These are phyloP conservation scores for Carex pumila DNA, from an alignment of 176 grass and related monocot genomes.

Conservation along the genomic window DNA sequence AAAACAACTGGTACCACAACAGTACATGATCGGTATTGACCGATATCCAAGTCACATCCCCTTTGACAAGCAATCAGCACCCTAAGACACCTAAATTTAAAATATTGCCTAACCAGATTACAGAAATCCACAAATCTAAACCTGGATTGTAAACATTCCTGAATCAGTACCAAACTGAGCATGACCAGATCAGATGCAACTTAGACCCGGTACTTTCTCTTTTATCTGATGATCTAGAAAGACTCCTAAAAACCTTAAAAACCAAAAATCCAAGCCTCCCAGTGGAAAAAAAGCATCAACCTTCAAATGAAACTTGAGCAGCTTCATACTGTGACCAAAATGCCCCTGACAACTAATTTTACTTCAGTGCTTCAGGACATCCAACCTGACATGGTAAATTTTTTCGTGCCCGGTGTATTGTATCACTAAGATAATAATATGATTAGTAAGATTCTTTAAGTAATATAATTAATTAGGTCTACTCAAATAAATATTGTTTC, in stretches of 20 bases:
- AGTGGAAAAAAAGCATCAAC: background rate
- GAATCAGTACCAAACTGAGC: background rate
- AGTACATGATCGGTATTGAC: background rate
- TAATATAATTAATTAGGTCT: background rate
- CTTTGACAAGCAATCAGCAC: too few species aligned
- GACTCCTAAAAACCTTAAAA: background rate
- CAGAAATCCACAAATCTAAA: background rate
- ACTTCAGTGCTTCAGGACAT: background rate
- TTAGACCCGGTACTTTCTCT: background rate
- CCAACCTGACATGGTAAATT: background rate
- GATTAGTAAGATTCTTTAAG: background rate
- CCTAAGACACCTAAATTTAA: too few species aligned
- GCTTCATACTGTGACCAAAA: background rate
- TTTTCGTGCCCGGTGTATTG: background rate
- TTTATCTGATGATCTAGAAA: background rate
- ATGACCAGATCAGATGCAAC: background rate
- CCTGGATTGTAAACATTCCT: background rate
- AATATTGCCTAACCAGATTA: too few species aligned
- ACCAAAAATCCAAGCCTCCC: background rate
- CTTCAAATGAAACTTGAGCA: background rate
- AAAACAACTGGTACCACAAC: background rate
- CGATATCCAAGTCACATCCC: background rate
- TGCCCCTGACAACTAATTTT: background rate
- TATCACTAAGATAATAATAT: background rate
- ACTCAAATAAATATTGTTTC: background rate